These are phyloP conservation scores for Apiotrichum akiyoshidainum DNA, from an alignment of 1,284 basidiomycete species.

Conservation along the genomic window DNA sequence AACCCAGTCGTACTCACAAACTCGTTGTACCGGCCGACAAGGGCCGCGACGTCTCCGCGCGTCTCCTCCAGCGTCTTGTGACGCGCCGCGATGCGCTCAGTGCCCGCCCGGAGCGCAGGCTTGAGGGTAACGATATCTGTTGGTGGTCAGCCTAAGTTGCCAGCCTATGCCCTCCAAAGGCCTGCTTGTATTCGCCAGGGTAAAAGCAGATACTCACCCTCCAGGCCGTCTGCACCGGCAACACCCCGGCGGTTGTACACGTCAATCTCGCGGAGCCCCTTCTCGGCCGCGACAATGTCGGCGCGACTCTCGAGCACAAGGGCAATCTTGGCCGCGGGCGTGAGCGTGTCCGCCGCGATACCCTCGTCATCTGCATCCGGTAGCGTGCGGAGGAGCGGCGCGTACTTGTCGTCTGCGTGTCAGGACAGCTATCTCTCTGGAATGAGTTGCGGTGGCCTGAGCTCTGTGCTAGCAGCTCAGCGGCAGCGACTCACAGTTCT, in stretches of 20 bases:
- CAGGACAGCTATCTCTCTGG: no score
- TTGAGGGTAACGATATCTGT: slow-evolving; percentile 33
- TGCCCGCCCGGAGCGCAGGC: slow-evolving; percentile 20
- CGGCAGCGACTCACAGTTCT: slow-evolving; percentile 32
- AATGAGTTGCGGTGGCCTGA: no score
- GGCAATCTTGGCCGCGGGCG: slow-evolving; percentile 29
- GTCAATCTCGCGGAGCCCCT: slow-evolving; percentile 42
- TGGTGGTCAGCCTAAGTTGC: neutral
- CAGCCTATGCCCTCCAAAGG: neutral
- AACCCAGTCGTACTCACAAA: slow-evolving; percentile 37
- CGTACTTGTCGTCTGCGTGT: slow-evolving; percentile 32
- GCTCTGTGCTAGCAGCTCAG: no score
- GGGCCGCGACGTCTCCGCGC: slow-evolving; percentile 24
- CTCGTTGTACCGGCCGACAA: slow-evolving; percentile 37
- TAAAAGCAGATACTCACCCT: no score
- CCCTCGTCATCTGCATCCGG: neutral
- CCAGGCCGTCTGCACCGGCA: slow-evolving; percentile 36
- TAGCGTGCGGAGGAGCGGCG: slow-evolving; percentile 26
- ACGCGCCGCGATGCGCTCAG: slow-evolving; percentile 12
- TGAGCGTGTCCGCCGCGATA: slow-evolving; percentile 25
- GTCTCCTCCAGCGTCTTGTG: slow-evolving; percentile 19
- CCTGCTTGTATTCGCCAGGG: no score
- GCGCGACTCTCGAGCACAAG: slow-evolving; percentile 38
- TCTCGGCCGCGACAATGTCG: slow-evolving; percentile 40
- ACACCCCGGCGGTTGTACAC: slow-evolving; percentile 30